Conservation (phyloP, 1,284 basidiomycete species). For the Austroboletus sp. region DNA sequence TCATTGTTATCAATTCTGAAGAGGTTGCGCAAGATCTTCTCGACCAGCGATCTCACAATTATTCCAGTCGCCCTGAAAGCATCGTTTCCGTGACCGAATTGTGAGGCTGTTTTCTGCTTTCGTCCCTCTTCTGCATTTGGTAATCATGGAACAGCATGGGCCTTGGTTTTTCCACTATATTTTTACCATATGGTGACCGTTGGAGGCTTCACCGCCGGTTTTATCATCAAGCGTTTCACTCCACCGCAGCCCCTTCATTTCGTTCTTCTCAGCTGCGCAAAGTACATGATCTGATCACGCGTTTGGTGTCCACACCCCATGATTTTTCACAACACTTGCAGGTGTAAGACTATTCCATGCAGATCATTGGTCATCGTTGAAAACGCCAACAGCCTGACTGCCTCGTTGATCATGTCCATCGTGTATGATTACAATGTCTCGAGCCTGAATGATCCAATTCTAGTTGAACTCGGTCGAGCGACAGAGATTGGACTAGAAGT, state of each 20-base stretch:
- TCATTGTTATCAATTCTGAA: constrained; percentile 24
- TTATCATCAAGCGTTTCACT: constrained; percentile 25
- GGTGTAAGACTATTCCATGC: constrained; percentile 7
- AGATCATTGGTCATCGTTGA: neutral
- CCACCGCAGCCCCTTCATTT: constrained; percentile 15
- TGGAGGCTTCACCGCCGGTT: constrained; percentile 28
- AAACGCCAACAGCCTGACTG: constrained; percentile 13
- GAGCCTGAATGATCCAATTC: constrained; percentile 16
- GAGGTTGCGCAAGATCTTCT: constrained; percentile 22
- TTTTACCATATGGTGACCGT: constrained; percentile 20
- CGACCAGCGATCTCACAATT: constrained; percentile 16
- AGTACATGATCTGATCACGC: constrained; percentile 17
- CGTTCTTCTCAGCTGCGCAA: constrained; percentile 22
- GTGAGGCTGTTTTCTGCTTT: constrained; percentile 5
- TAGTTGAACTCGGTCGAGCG: constrained; percentile 13
- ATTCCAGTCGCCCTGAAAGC: constrained; percentile 20
- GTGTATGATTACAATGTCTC: constrained; percentile 21
- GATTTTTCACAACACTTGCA: constrained; percentile 15
- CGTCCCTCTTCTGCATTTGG: neutral
- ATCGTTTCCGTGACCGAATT: constrained; percentile 14
- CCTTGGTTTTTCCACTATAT: constrained; percentile 18
- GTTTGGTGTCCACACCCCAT: constrained; percentile 4
- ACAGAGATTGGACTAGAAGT: constrained; percentile 9
- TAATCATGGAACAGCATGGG: constrained; percentile 13
- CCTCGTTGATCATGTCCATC: constrained; percentile 21